A percentile compares a stretch with the other conserved stretches of the same genome.
phyloP scores from a whole-genome alignment of 2,329 filamentous ascomycete species.

The Hortaea sp. region DNA sequence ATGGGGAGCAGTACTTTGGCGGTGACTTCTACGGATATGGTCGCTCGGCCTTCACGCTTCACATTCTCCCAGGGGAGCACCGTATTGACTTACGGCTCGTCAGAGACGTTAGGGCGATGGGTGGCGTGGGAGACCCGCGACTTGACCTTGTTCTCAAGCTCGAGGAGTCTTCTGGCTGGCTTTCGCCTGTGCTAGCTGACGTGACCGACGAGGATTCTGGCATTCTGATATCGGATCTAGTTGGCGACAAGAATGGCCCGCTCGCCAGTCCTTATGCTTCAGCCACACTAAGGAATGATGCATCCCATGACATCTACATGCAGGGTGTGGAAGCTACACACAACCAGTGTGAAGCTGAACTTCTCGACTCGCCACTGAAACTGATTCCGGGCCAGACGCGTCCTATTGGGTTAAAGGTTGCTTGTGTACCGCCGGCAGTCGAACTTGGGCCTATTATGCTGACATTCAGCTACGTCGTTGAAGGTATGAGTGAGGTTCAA shows the following conservation, averaged over 20 bases:
- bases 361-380: slow-evolving; percentile 8
- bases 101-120: slow-evolving; percentile 48
- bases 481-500: slow-evolving; percentile 1
- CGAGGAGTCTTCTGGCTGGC: slow-evolving; percentile 12
- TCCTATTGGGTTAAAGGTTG: slow-evolving; percentile 29
- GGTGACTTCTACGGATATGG: slow-evolving; percentile 47
- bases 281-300: slow-evolving; percentile 38
- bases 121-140: slow-evolving; percentile 38
- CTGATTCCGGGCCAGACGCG: slow-evolving; percentile 32
- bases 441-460: slow-evolving; percentile 3
- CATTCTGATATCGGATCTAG: slow-evolving; percentile 42
- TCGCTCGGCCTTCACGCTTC: slow-evolving; percentile 40
- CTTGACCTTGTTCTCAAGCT: slow-evolving; percentile 34
- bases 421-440: slow-evolving; percentile 11
- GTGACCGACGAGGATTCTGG: no score
- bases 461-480: slow-evolving; percentile 10
- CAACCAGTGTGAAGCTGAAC: slow-evolving; percentile 10
- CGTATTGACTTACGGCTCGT: slow-evolving; percentile 43
- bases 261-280: slow-evolving; percentile 41
- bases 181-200: slow-evolving; percentile 16
- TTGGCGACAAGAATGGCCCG: slow-evolving; percentile 28
- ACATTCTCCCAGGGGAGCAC: slow-evolving; percentile 41
- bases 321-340: slow-evolving; percentile 7
- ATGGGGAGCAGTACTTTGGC: slow-evolving; percentile 44
- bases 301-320: slow-evolving; percentile 11